phyloP scores from a whole-genome alignment of 495 filamentous ascomycete genomes.

The Hypoxylon trugodes region DNA sequence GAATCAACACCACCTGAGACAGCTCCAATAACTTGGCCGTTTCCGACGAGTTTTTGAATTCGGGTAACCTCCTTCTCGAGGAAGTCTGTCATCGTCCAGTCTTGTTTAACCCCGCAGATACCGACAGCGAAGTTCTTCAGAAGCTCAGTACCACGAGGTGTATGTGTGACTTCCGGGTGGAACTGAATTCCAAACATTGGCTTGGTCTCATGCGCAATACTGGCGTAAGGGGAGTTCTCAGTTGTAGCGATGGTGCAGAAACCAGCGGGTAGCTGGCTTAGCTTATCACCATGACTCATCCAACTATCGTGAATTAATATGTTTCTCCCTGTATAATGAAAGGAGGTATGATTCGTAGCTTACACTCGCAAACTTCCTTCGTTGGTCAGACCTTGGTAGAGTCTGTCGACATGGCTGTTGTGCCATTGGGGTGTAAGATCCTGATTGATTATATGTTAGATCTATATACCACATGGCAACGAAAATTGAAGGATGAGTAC shows the following conservation, averaged over 20 bases:
- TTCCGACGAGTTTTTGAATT: slow-evolving; percentile 81
- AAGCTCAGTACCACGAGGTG: slow-evolving; percentile 67
- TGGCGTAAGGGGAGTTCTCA: slow-evolving; percentile 78
- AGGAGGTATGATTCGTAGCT: too few relatives aligned
- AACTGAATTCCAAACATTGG: slow-evolving; percentile 74
- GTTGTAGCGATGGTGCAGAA: slow-evolving; percentile 80
- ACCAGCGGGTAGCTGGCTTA: slow-evolving; percentile 71
- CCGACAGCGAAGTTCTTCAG: slow-evolving; percentile 82
- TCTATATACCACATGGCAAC: too few relatives aligned
- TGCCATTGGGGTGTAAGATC: slow-evolving; percentile 54
- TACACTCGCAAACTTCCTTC: slow-evolving; percentile 63
- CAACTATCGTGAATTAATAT: slow-evolving; percentile 56
- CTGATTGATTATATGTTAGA: slow-evolving; percentile 49
- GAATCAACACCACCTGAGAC: slow-evolving; percentile 88
- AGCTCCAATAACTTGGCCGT: slow-evolving; percentile 83
- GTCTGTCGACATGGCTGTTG: slow-evolving; percentile 68
- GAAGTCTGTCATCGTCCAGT: slow-evolving; percentile 88
- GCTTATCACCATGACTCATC: slow-evolving; percentile 92
- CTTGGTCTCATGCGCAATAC: slow-evolving; percentile 77
- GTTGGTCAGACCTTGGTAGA: slow-evolving; percentile 69
- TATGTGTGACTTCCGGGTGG: slow-evolving; percentile 86
- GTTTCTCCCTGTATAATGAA: too few relatives aligned
- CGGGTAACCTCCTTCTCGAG: slow-evolving; percentile 77
- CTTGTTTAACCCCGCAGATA: slow-evolving; percentile 74
- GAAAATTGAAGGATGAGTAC: slow-evolving; percentile 24